Percentiles rank a stretch among this genome's conserved stretches.
phyloP scores from a whole-genome alignment of 1,284 basidiomycete genomes.

The Heterobasidion parviporum region DNA sequence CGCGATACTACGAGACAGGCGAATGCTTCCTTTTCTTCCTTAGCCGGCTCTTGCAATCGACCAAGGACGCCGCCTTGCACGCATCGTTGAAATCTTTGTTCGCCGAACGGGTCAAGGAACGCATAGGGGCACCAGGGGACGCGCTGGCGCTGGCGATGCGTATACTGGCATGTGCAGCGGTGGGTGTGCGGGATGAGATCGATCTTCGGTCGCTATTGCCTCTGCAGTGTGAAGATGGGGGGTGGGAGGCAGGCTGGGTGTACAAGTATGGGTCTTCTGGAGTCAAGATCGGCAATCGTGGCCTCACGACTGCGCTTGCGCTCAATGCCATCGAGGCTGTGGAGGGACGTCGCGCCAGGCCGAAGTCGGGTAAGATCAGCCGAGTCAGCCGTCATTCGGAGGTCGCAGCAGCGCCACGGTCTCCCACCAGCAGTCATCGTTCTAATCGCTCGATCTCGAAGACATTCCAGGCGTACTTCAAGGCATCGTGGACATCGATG shows the following conservation, averaged over 20 bases:
- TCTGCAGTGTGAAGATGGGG: slow-evolving; percentile 40
- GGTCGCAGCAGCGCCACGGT: not conserved
- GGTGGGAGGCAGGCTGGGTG: slow-evolving; percentile 40
- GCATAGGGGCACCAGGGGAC: slow-evolving; percentile 42
- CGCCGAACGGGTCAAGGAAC: slow-evolving; percentile 36
- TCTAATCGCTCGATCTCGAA: not conserved
- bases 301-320: slow-evolving; percentile 31
- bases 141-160: slow-evolving; percentile 38
- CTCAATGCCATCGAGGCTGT: slow-evolving; percentile 19
- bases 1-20: slow-evolving; percentile 45
- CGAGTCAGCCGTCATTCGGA: not conserved
- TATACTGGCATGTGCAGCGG: slow-evolving; percentile 30
- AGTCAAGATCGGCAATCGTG: slow-evolving; percentile 37
- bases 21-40: slow-evolving; percentile 51
- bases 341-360: not conserved
- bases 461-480: slow-evolving; percentile 4
- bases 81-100: slow-evolving; percentile 29
- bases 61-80: slow-evolving; percentile 26
- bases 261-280: slow-evolving; percentile 41
- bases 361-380: not conserved
- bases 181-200: slow-evolving; percentile 32
- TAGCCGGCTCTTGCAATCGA: slow-evolving; percentile 33
- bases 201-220: slow-evolving; percentile 34
- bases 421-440: not conserved
- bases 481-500: not conserved